Evolutionary conservation across 2,329 filamentous ascomycete species (phyloP).

Genomic region (Cordyceps cicadae): DNA sequence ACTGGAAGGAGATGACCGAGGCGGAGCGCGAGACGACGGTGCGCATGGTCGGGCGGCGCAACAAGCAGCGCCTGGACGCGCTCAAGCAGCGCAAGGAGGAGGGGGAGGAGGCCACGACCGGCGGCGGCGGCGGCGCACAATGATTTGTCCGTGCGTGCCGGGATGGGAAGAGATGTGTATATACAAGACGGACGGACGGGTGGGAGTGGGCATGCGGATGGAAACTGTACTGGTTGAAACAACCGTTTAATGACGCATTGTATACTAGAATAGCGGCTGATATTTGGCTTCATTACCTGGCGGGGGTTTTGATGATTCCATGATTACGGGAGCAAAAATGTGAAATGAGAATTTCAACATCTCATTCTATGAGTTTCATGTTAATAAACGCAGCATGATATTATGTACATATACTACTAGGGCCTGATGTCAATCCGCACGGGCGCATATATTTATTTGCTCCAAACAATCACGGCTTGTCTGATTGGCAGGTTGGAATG

Average conservation of each 20-base stretch:
- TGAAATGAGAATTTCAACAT: too few relatives aligned
- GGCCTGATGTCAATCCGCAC: too few relatives aligned
- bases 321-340: too few relatives aligned
- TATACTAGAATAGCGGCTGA: background rate
- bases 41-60: conserved; percentile 59
- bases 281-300: background rate
- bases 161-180: background rate
- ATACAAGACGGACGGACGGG: background rate
- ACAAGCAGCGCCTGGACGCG: conserved; percentile 51
- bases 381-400: too few relatives aligned
- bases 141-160: background rate
- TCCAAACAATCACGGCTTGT: too few relatives aligned
- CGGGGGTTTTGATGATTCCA: too few relatives aligned
- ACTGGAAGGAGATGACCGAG: conserved; percentile 65
- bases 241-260: background rate
- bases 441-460: too few relatives aligned
- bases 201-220: background rate
- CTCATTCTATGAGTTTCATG: too few relatives aligned
- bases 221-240: background rate
- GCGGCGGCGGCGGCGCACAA: background rate
- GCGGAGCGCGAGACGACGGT: conserved; percentile 60
- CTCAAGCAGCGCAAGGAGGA: conserved; percentile 27
- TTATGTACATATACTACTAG: too few relatives aligned
- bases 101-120: background rate
- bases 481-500: too few relatives aligned